Percentiles rank a stretch among this genome's conserved stretches.
Conservation (phyloP, 352 stramenopile species). For the Phytopythium vexans region DNA sequence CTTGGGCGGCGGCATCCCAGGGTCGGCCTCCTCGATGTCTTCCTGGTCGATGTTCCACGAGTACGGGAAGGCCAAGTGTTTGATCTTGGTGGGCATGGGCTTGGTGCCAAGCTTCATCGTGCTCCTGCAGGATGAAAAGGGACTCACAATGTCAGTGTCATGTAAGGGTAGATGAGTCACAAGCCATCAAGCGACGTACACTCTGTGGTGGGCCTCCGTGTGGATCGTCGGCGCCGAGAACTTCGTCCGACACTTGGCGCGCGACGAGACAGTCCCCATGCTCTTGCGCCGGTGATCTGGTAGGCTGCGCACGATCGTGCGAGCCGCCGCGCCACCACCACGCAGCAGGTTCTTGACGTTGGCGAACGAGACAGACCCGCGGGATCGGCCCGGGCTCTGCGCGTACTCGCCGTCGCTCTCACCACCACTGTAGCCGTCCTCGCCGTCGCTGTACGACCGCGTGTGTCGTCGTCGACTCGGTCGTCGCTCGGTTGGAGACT, state of each 20-base stretch:
- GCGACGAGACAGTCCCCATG: constrained; percentile 60
- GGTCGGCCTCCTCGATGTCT: constrained; percentile 33
- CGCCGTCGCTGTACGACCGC: too few species aligned
- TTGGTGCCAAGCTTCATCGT: constrained; percentile 70
- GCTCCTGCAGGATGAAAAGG: constrained; percentile 34
- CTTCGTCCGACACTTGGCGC: constrained; percentile 62
- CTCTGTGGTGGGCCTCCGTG: constrained; percentile 63
- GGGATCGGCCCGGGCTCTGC: constrained; percentile 9
- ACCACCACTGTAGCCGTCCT: neutral
- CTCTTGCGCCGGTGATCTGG: constrained; percentile 38
- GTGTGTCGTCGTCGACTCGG: too few species aligned
- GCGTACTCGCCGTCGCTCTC: constrained; percentile 5
- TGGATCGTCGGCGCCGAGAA: constrained; percentile 59
- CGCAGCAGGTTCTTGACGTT: constrained; percentile 65
- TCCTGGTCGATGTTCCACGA: constrained; percentile 13
- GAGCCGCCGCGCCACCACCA: constrained; percentile 30
- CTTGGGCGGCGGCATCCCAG: constrained; percentile 52
- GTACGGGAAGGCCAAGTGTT: constrained; percentile 50
- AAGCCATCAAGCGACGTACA: constrained; percentile 33
- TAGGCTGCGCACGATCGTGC: constrained; percentile 30
- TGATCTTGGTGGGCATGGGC: constrained; percentile 35
- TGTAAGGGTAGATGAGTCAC: neutral
- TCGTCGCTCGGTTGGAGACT: too few species aligned
- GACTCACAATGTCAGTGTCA: neutral
- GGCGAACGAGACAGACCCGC: constrained; percentile 48